Evolutionary conservation across 1,284 basidiomycete genomes (phyloP), one percentile per base, ranked within the genome.

Genomic region (Cutaneotrichosporon sp.): DNA sequence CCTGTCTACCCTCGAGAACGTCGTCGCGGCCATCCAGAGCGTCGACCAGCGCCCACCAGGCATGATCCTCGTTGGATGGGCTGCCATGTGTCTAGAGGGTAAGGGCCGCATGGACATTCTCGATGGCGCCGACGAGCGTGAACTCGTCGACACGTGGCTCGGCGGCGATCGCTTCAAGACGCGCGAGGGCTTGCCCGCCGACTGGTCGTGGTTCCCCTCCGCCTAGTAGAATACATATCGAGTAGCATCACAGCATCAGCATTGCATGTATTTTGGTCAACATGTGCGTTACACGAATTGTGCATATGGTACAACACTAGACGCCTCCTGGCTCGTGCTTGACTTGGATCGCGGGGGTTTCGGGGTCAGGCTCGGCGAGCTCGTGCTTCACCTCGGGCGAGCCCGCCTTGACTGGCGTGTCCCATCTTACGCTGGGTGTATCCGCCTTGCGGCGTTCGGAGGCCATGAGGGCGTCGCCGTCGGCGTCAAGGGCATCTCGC

Each of bases 61-160:
- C 2, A 93, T 98, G 87, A 87, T 97, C 67, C 80, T 97, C 21
- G 81, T 98, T 56, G 93, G 94, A 0, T 97, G 93, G 93, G 81
- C 86, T 5, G 79, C 77, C 13, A 63, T 82, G 21, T 76, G 77
- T 21, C 67, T 83, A 33, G 77, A 79, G 38, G 80, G 80, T 0
- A 62, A 73, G 45, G 81, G 81, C 2, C 76, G 78, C 35, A 74
- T 80, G 38, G 73, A 70, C 40, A 74, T 82, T 5, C 67, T 81
- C 37, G 79, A 81, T 55, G 73, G 75, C 48, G 72, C 56, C 12
- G 68, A 66, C 14, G 69, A 69, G 39, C 67, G 72, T 40, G 60
- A 58, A 45, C 59, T 55, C 5, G 70, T 76, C 1, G 52, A 51
- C 2, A 57, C 50, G 26, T 77, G 75, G 76, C 56, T 74, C 7